Evolutionary conservation across 305 asterid genomes (phyloP), one percentile per base, ranked within the genome.

Genomic region (Fraxinus platypoda): DNA sequence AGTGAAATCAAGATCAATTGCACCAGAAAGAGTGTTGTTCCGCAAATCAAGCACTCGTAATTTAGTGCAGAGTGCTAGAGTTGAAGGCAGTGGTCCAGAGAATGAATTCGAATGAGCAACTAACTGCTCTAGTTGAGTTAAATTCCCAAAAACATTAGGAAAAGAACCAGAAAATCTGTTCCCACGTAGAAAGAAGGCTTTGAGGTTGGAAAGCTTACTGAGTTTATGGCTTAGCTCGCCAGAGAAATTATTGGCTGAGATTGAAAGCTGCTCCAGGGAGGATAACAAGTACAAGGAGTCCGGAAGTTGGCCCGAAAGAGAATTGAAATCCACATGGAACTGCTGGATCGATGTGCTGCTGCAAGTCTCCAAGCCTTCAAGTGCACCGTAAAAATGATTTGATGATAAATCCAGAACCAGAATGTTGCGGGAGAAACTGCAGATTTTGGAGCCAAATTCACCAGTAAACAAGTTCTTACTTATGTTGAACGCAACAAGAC

Each of bases 111-210:
- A 90, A 85, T 86, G 88, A 17, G 90, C 97, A 88, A 81, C 92
- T 35, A 95, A 76, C 77, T 81, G 91, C 81, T 93, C 92, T 79
- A 95, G 80, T 73, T 80, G 81, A 35, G 97, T 87, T 82, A 95
- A 84, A 73, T 92, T 95, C 57, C 91, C 91, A 57, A 94, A 93
- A 72, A 90, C 97, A 88, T 95, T 76, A 81, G 99, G 99, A 46
- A 95, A 79, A 38, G 64, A 62, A 46, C 97, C 98, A 30, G 93
- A 91, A 83, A 94, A 90, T 35, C 70, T 75, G 82, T 95, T 95
- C 37, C 88, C 91, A n/a, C 21, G 80, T 52, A 95, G 75, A 82
- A 85, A 62, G 74, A 95, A 64, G 79, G 88, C 83, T 80, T 84
- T 92, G 28, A 95, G 97, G 78, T 88, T 92, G 80, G 90, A 89